phyloP scores from a whole-genome alignment of 2,329 filamentous ascomycete genomes.

The Thielaviopsis ethacetica region DNA sequence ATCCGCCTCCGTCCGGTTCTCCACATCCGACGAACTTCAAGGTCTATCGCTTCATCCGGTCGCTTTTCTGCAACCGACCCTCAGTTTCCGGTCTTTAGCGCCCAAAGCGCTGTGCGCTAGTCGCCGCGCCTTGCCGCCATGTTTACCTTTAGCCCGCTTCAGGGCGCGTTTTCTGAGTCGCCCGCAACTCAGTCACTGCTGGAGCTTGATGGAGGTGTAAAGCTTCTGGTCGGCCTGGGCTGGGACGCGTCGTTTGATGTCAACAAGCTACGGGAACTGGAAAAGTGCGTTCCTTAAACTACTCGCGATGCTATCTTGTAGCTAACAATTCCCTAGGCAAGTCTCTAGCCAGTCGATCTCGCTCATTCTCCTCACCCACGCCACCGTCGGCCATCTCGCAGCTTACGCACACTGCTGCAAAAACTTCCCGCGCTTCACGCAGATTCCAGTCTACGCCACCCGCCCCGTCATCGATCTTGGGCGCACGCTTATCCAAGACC shows the following conservation, averaged over 20 bases:
- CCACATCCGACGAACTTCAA: neutral
- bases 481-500: conserved; percentile 74
- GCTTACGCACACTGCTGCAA: conserved; percentile 96
- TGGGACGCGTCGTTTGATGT: conserved; percentile 90
- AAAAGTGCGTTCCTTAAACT: conserved; percentile 47
- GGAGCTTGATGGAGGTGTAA: conserved; percentile 91
- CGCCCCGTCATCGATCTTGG: conserved; percentile 85
- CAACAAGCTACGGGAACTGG: conserved; percentile 67
- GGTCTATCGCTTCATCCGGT: neutral
- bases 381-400: conserved; percentile 78
- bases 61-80: neutral
- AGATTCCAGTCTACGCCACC: conserved; percentile 89
- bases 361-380: conserved; percentile 84
- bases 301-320: neutral
- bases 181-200: conserved; percentile 86
- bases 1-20: neutral
- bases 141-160: conserved; percentile 90
- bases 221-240: conserved; percentile 83
- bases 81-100: neutral
- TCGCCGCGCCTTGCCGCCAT: conserved; percentile 32
- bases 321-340: conserved; percentile 38
- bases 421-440: conserved; percentile 77
- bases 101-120: neutral
- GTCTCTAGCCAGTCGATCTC: conserved; percentile 62
- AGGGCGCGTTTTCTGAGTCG: conserved; percentile 78